Percentiles rank a stretch among this genome's conserved stretches.
These are phyloP conservation scores for Fulvia fulva DNA, from an alignment of 2,329 filamentous ascomycete species.

Conservation along the genomic window DNA sequence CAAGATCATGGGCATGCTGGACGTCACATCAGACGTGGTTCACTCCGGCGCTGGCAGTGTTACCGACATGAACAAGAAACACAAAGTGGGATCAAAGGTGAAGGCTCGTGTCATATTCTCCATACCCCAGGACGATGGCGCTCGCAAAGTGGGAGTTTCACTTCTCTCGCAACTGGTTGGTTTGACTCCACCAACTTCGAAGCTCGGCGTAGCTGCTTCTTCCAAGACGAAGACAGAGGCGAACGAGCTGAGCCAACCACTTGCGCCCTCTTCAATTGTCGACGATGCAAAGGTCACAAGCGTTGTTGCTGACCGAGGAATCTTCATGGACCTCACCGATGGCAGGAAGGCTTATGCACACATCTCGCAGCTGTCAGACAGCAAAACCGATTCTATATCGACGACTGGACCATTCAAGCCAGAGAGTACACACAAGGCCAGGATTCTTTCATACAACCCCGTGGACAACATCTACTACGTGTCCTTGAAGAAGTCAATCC, in stretches of 20 bases:
- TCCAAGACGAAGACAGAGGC: conserved; percentile 26
- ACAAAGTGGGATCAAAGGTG: conserved; percentile 77
- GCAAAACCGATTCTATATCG: conserved; percentile 79
- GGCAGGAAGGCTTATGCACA: conserved; percentile 67
- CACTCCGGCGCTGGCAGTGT: conserved; percentile 73
- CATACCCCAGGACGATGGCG: conserved; percentile 67
- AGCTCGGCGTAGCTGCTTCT: conserved; percentile 34
- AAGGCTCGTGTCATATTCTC: conserved; percentile 85
- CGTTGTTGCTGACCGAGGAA: conserved; percentile 73
- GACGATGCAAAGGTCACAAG: conserved; percentile 74
- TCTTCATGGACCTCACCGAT: conserved; percentile 68
- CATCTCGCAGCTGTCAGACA: conserved; percentile 87
- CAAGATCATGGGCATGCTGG: conserved; percentile 86
- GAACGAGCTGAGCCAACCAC: conserved; percentile 40
- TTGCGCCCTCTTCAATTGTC: conserved; percentile 71
- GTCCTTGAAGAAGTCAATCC: conserved; percentile 74
- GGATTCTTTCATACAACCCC: conserved; percentile 80
- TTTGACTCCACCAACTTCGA: conserved; percentile 46
- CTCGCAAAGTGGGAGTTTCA: conserved; percentile 82
- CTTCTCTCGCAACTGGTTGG: conserved; percentile 77
- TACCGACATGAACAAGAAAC: conserved; percentile 69
- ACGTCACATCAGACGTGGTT: conserved; percentile 84
- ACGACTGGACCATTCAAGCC: conserved; percentile 72
- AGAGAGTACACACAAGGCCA: conserved; percentile 72
- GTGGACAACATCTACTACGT: conserved; percentile 82